phyloP scores from a whole-genome alignment of 1,139 yeast species.

The Debaryomyces sp. region DNA sequence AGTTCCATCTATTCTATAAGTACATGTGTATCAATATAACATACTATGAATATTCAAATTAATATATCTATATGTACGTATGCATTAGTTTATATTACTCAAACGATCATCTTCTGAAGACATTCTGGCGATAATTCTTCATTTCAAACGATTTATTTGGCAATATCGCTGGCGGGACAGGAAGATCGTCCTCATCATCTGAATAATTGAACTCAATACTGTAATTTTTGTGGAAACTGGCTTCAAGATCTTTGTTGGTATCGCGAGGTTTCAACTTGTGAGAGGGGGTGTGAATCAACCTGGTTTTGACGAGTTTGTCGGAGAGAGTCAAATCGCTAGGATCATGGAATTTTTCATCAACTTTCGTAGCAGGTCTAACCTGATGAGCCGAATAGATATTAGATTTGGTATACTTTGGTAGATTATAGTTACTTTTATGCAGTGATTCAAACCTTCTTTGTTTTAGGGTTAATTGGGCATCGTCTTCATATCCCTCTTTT shows the following conservation, averaged over 20 bases:
- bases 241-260: not conserved
- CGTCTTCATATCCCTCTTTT: not conserved
- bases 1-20: not conserved
- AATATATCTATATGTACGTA: not conserved
- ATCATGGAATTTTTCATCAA: not conserved
- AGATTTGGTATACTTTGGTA: constrained; percentile 13
- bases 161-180: not conserved
- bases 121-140: not conserved
- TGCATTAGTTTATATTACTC: not conserved
- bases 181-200: constrained; percentile 7
- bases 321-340: constrained; percentile 3
- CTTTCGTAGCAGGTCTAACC: not conserved
- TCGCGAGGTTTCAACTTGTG: not conserved
- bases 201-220: constrained; percentile 14
- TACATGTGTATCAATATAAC: not conserved
- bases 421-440: not conserved
- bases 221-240: constrained; percentile 9
- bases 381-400: constrained; percentile 9
- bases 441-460: constrained; percentile 9
- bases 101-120: not conserved
- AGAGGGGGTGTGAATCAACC: constrained; percentile 1
- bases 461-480: constrained; percentile 10
- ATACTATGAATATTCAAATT: not conserved
- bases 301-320: not conserved
- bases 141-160: not conserved